Evolutionary conservation across 148 eudicot genomes (phyloP).

Genomic region (Cornus florida): DNA sequence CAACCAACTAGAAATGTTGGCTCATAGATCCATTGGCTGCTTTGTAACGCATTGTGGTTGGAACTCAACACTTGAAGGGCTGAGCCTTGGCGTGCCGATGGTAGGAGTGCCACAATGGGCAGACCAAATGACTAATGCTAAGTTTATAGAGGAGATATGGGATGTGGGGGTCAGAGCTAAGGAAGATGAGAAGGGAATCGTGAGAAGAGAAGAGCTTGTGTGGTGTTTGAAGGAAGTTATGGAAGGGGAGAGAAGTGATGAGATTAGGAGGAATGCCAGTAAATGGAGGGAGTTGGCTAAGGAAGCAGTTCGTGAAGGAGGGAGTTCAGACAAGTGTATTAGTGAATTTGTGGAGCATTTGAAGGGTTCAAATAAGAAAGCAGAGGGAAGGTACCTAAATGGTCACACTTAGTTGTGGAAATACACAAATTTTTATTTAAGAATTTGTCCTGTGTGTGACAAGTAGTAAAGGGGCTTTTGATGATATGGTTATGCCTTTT

Average conservation of each 20-base stretch:
- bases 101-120: constrained; percentile 60
- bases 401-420: no score
- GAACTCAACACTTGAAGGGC: constrained; percentile 70
- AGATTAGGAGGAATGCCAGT: no score
- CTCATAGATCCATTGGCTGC: constrained; percentile 48
- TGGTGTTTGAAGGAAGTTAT: constrained; percentile 39
- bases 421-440: no score
- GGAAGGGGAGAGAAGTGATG: constrained; percentile 26
- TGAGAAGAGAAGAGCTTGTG: constrained; percentile 20
- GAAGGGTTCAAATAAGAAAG: no score
- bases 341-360: no score
- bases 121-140: constrained; percentile 57
- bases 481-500: no score
- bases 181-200: constrained; percentile 40
- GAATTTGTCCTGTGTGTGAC: no score
- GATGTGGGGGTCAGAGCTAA: constrained; percentile 49
- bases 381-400: no score
- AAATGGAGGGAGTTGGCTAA: neutral
- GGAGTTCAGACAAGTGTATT: no score
- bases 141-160: constrained; percentile 62
- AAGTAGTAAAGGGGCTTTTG: no score
- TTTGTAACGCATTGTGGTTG: constrained; percentile 72
- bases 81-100: constrained; percentile 57
- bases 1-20: constrained; percentile 53
- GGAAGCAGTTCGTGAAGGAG: constrained; percentile 25